Evolutionary conservation across 208 protist genomes (phyloP).

Genomic region (Tritrichomonas foetus): DNA sequence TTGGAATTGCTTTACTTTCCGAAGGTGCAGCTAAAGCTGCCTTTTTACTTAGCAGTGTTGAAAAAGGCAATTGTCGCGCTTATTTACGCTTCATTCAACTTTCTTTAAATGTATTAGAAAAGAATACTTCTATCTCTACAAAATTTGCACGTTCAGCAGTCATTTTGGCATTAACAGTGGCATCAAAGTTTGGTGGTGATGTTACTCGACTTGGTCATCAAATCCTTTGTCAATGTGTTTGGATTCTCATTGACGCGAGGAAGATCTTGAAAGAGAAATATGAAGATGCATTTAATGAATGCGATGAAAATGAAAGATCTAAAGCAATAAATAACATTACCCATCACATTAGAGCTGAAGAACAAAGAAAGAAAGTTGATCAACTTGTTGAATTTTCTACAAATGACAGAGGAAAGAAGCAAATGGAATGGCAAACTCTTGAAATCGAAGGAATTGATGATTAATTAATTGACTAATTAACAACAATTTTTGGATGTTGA

Average conservation of each 20-base stretch:
- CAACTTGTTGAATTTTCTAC: neutral
- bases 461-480: neutral
- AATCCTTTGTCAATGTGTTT: neutral
- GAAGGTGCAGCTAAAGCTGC: neutral
- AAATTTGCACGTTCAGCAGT: neutral
- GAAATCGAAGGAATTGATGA: neutral
- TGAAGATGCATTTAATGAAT: neutral
- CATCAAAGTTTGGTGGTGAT: neutral
- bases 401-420: neutral
- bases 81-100: neutral
- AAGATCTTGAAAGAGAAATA: neutral
- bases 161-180: neutral
- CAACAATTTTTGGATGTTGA: neutral
- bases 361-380: neutral
- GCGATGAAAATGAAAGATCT: neutral
- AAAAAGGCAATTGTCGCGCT: neutral
- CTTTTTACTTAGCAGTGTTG: neutral
- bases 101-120: neutral
- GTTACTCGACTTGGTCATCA: neutral
- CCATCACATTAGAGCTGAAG: neutral
- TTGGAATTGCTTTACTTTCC: neutral
- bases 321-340: neutral
- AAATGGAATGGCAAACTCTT: neutral
- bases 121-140: neutral
- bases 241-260: neutral